Conservation (phyloP, 768 basidiomycete genomes). For the Boletales sp. region DNA sequence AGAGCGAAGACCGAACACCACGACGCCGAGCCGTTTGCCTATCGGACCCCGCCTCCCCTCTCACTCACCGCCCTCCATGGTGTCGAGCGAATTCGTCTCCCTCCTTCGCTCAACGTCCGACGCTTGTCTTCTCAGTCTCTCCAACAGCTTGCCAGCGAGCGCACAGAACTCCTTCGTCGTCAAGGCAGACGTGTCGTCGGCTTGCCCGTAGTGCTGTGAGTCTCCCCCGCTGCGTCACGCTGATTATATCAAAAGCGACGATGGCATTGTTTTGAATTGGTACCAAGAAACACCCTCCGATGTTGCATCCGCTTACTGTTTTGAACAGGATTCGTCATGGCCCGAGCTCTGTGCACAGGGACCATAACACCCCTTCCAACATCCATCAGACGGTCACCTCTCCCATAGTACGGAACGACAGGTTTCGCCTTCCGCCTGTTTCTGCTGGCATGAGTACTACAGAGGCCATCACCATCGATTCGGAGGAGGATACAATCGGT, state of each 20-base stretch:
- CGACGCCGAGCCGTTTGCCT: background rate
- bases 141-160: slow-evolving; percentile 14
- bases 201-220: slow-evolving; percentile 25
- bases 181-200: slow-evolving; percentile 25
- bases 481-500: slow-evolving; percentile 12
- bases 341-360: background rate
- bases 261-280: slow-evolving; percentile 31
- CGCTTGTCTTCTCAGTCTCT: slow-evolving; percentile 11
- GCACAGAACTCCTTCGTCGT: slow-evolving; percentile 11
- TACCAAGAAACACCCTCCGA: slow-evolving; percentile 2
- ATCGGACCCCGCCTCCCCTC: slow-evolving; percentile 9
- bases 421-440: background rate
- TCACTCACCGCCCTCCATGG: slow-evolving; percentile 21
- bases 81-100: slow-evolving; percentile 26
- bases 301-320: slow-evolving; percentile 6
- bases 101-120: slow-evolving; percentile 7
- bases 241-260: slow-evolving; percentile 19
- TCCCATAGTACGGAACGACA: too few relatives aligned
- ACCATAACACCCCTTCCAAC: background rate
- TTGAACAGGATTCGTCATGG: slow-evolving; percentile 14
- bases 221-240: background rate
- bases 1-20: slow-evolving; percentile 18
- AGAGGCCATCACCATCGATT: slow-evolving; percentile 22
- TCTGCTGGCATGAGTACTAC: slow-evolving; percentile 6
- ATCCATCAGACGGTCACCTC: background rate